These are phyloP conservation scores for Mucor saturninus DNA, from an alignment of 371 early-diverging fungal species.

Conservation along the genomic window DNA sequence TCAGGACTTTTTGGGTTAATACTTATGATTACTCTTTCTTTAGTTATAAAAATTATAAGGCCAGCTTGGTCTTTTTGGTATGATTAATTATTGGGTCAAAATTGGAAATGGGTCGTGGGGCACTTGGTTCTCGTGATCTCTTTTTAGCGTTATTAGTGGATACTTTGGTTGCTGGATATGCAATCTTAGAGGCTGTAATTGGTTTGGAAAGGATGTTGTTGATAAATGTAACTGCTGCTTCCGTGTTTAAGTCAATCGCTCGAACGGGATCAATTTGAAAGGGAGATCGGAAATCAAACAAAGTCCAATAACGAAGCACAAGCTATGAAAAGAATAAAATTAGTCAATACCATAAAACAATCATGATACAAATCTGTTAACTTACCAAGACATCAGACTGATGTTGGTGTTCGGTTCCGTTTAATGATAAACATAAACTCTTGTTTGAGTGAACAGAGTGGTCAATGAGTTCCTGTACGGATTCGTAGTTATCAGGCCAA, in stretches of 20 bases:
- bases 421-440: constrained; percentile 17
- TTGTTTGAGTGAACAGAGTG: constrained; percentile 9
- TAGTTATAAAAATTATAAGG: not conserved
- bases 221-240: constrained; percentile 27
- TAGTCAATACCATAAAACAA: not conserved
- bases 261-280: constrained; percentile 32
- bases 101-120: not conserved
- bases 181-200: not conserved
- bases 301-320: constrained; percentile 24
- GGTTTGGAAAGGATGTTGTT: constrained; percentile 12
- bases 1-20: too few relatives aligned
- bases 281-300: constrained; percentile 31
- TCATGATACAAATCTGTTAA: not conserved
- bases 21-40: not conserved
- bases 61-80: not conserved
- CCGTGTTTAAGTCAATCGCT: constrained; percentile 28
- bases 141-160: not conserved
- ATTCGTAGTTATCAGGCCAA: constrained; percentile 41
- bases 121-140: not conserved
- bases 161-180: not conserved
- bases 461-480: constrained; percentile 26
- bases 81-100: constrained; percentile 3
- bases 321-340: constrained; percentile 6
- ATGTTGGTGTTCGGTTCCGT: constrained; percentile 31
- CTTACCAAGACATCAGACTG: constrained; percentile 30